Evolutionary conservation across 306 rosid genomes (phyloP).

Genomic region (Neltuma alba): DNA sequence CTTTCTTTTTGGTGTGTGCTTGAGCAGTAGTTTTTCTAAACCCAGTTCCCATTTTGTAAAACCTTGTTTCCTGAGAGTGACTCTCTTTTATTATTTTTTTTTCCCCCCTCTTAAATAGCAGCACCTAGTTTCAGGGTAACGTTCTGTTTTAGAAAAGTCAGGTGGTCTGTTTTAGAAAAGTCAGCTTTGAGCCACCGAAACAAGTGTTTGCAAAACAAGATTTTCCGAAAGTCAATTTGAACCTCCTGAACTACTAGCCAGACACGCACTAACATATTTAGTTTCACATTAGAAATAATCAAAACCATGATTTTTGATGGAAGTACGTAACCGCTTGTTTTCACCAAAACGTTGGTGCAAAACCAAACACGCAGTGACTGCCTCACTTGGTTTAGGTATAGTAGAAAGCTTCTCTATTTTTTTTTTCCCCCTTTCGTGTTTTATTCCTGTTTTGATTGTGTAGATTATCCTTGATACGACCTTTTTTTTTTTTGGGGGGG

Average conservation of each 20-base stretch:
- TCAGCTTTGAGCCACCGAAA: neutral
- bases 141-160: too few relatives aligned
- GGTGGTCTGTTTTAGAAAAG: too few relatives aligned
- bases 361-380: neutral
- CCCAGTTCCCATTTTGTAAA: too few relatives aligned
- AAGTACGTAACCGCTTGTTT: too few relatives aligned
- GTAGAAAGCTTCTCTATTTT: neutral
- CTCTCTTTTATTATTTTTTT: too few relatives aligned
- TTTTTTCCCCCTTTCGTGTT: neutral
- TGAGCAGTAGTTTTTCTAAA: neutral
- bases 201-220: too few relatives aligned
- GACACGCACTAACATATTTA: too few relatives aligned
- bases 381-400: slow-evolving; percentile 15
- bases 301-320: neutral
- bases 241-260: neutral
- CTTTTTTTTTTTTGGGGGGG: neutral
- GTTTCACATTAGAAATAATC: neutral
- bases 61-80: too few relatives aligned
- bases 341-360: neutral
- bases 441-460: neutral
- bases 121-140: too few relatives aligned
- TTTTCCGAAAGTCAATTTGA: neutral
- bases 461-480: slow-evolving; percentile 10
- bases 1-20: neutral
- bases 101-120: too few relatives aligned